Evolutionary conservation across 164 flowering plant species (phyloP), one percentile per base, ranked within the genome.

Genomic region (Chimonanthus praecox): DNA sequence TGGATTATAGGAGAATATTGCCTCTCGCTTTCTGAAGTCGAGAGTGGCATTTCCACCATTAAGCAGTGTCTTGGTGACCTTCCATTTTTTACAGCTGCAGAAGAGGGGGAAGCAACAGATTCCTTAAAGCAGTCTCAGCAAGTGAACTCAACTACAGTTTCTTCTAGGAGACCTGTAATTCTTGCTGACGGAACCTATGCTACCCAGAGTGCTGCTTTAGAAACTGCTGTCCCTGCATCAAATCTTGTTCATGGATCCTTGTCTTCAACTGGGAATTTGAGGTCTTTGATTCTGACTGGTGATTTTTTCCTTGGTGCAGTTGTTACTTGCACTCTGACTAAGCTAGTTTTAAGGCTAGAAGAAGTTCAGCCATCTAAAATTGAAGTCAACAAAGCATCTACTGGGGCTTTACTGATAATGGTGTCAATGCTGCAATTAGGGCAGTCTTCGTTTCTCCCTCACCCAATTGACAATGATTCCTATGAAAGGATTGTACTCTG

Each of bases 101-200:
- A 88, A 69, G 86, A 33, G 0, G 33, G 85, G 44, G 98, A 91
- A 20, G 72, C 33, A 7, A 18, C 78, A 46, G 95, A 92, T 73
- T 49, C 94, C 78, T 75, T 88, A 49, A 91, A 94, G 76, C 84
- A 77, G 65, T 4, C 84, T 45, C 97, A 83, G 74, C 92, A 82
- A 74, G 91, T 84, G 33, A 90, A 64, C 50, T 75, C 89, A 6
- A 79, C 79, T 18, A 88, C 94, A 66, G 86, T 87, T 11, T 92
- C 99, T 68, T 94, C 97, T 48, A 86, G 88, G 72, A 88, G 95
- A 77, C 99, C 99, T 0, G 93, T 89, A 5, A 81, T 94, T 71
- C 97, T 92, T 83, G 92, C 99, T 6, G 99, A 94, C 84, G 99
- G 99, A 58, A 94, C 99, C 64, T 94, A 94, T 82, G 99, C 99